Percentiles rank a stretch among this genome's conserved stretches.
Conservation (phyloP, 2,329 filamentous ascomycete species). For the Curvularia hawaiiensis region DNA sequence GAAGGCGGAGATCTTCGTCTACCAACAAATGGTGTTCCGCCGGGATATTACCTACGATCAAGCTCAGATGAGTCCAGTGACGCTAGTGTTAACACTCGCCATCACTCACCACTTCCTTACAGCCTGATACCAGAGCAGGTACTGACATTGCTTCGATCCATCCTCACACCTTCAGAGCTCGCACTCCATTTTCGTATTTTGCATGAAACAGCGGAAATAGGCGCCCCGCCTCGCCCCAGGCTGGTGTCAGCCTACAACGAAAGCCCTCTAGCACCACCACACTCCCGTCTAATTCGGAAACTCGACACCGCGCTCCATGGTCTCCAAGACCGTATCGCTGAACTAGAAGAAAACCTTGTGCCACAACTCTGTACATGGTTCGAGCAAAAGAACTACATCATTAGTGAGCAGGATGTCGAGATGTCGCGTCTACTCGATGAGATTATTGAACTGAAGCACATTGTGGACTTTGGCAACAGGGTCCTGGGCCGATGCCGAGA, state of each 20-base stretch:
- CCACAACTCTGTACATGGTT: constrained; percentile 14
- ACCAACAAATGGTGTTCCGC: constrained; percentile 3
- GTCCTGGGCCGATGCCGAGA: constrained; percentile 21
- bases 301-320: constrained; percentile 16
- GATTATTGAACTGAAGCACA: constrained; percentile 10
- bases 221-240: background rate
- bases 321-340: constrained; percentile 16
- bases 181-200: constrained; percentile 11
- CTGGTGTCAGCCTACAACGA: background rate
- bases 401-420: constrained; percentile 6
- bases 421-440: background rate
- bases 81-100: background rate
- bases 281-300: constrained; percentile 19
- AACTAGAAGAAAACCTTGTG: constrained; percentile 24
- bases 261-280: constrained; percentile 1
- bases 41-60: constrained; percentile 1
- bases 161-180: constrained; percentile 22
- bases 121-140: constrained; percentile 7
- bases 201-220: background rate
- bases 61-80: background rate
- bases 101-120: background rate
- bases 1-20: background rate
- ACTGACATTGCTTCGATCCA: constrained; percentile 12
- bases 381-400: constrained; percentile 9
- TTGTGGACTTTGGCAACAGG: constrained; percentile 14